These are phyloP conservation scores for Neurospora tetrasperma DNA, from an alignment of 495 filamentous ascomycete species.

Conservation along the genomic window DNA sequence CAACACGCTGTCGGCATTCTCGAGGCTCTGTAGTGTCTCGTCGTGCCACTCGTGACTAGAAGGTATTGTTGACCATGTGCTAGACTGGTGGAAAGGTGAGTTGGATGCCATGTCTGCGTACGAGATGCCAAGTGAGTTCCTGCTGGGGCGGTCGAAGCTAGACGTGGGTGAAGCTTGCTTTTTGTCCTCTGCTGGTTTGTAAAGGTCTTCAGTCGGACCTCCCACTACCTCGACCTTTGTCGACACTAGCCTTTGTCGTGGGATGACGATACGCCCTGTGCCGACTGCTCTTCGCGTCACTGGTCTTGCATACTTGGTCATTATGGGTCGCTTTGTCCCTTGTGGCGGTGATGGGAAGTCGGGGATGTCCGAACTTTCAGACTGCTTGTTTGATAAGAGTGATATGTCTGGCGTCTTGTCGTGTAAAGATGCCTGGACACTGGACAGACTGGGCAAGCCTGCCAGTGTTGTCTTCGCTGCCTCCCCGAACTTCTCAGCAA, in stretches of 20 bases:
- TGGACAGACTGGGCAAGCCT: slow-evolving; percentile 6
- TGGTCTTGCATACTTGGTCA: background rate
- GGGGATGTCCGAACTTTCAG: background rate
- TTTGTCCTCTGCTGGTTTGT: background rate
- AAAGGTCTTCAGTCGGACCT: background rate
- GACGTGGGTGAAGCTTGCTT: background rate
- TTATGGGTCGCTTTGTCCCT: background rate
- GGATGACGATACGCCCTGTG: background rate
- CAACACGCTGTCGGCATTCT: background rate
- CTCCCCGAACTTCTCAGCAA: slow-evolving; percentile 1
- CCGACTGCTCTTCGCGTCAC: background rate
- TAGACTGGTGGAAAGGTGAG: slow-evolving; percentile 14
- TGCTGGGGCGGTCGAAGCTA: background rate
- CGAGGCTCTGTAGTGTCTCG: background rate
- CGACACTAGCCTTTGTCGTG: background rate
- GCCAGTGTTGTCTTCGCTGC: slow-evolving; percentile 4
- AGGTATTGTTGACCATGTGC: slow-evolving; percentile 12
- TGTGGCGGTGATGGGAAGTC: background rate
- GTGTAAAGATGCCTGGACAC: slow-evolving; percentile 11
- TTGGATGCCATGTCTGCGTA: slow-evolving; percentile 21
- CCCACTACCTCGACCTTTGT: background rate
- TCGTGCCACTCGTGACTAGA: background rate
- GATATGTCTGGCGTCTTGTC: slow-evolving; percentile 1
- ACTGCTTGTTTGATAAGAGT: background rate
- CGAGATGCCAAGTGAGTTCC: slow-evolving; percentile 25